These are phyloP conservation scores for Penicillium sp. DNA, from an alignment of 2,329 filamentous ascomycete genomes.

Conservation along the genomic window DNA sequence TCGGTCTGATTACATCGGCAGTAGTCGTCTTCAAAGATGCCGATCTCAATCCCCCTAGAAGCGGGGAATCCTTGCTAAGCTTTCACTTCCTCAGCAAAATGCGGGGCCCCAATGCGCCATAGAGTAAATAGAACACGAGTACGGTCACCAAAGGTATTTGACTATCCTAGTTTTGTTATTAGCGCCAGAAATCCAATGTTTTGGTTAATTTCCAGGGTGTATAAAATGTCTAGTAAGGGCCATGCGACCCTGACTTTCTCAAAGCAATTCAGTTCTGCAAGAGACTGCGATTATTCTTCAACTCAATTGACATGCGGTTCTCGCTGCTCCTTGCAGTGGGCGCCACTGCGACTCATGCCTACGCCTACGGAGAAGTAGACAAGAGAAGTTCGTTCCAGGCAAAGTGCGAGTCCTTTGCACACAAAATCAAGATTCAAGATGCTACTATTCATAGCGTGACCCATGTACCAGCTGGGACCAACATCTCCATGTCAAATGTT, in stretches of 20 bases:
- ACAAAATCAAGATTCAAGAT: background rate
- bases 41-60: background rate
- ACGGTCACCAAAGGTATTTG: background rate
- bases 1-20: background rate
- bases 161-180: background rate
- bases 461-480: background rate
- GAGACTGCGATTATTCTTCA: background rate
- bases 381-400: background rate
- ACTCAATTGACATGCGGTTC: background rate
- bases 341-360: background rate
- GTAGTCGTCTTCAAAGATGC: background rate
- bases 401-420: background rate
- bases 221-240: background rate
- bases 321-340: background rate
- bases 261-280: background rate
- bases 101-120: background rate
- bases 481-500: background rate
- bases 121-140: background rate
- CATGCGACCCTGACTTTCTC: background rate
- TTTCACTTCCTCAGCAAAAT: background rate
- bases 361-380: background rate
- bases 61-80: background rate
- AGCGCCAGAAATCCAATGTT: background rate
- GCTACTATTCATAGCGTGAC: background rate
- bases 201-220: background rate